Percentiles rank a stretch among this genome's conserved stretches.
Evolutionary conservation across 345 rosid genomes (phyloP).

Genomic region (Acer yangbiense): DNA sequence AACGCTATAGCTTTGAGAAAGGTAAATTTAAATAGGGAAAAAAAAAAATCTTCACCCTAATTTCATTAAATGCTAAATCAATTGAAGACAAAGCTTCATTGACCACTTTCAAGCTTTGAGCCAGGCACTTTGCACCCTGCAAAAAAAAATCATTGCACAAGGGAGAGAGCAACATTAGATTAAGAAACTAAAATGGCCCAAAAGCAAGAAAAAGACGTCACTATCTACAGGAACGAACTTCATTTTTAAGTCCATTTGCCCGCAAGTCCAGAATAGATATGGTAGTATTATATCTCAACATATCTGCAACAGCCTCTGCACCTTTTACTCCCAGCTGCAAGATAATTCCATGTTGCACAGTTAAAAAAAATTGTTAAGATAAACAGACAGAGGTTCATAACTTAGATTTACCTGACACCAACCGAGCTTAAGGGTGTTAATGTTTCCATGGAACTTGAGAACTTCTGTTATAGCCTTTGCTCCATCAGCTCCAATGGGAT

Average conservation of each 20-base stretch:
- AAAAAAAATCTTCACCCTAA: slow-evolving; percentile 51
- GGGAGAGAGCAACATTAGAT: neutral
- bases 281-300: slow-evolving; percentile 84
- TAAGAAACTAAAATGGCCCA: neutral
- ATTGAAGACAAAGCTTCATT: slow-evolving; percentile 86
- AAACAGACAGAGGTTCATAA: neutral
- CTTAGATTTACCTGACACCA: slow-evolving; percentile 84
- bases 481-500: slow-evolving; percentile 90
- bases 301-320: slow-evolving; percentile 79
- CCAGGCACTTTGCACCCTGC: slow-evolving; percentile 84
- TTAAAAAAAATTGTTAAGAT: neutral
- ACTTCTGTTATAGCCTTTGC: slow-evolving; percentile 82
- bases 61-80: slow-evolving; percentile 92
- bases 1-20: neutral
- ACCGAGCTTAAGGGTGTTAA: slow-evolving; percentile 86
- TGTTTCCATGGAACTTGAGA: slow-evolving; percentile 90
- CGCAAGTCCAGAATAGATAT: slow-evolving; percentile 82
- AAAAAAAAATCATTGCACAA: slow-evolving; percentile 20
- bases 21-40: neutral
- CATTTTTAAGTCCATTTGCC: slow-evolving; percentile 93
- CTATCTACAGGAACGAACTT: slow-evolving; percentile 47
- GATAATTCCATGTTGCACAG: slow-evolving; percentile 16
- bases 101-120: slow-evolving; percentile 96
- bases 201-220: neutral
- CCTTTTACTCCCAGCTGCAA: slow-evolving; percentile 90